phyloP scores from a whole-genome alignment of 2,329 filamentous ascomycete species.

The Coniosporium tulheliwenetii region DNA sequence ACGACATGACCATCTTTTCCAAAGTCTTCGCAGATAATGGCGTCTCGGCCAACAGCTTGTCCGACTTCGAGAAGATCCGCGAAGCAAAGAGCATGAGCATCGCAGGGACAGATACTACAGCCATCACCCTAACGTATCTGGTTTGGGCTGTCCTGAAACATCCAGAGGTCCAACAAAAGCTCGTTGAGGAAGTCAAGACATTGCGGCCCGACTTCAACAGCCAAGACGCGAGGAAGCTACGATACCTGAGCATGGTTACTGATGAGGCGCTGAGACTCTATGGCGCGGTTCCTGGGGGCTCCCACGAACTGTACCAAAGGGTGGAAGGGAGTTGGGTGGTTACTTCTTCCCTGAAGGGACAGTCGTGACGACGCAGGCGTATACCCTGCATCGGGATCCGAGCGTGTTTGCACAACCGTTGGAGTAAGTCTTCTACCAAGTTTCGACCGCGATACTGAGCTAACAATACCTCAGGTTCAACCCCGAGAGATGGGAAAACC shows the following conservation, averaged over 20 bases:
- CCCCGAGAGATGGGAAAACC: conserved; percentile 1
- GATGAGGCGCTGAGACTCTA: conserved; percentile 16
- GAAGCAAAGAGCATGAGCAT: conserved; percentile 14
- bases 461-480: neutral
- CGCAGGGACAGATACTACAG: conserved; percentile 17
- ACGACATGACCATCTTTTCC: too few species aligned
- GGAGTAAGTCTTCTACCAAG: conserved; percentile 4
- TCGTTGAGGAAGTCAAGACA: conserved; percentile 11
- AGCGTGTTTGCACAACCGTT: conserved; percentile 9
- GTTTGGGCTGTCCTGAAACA: conserved; percentile 12
- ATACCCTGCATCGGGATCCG: conserved; percentile 12
- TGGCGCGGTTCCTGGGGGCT: conserved; percentile 14
- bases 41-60: too few species aligned
- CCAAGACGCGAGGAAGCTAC: conserved; percentile 9
- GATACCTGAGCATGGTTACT: conserved; percentile 11
- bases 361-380: conserved; percentile 12
- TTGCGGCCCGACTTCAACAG: conserved; percentile 8
- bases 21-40: too few species aligned
- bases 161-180: conserved; percentile 5
- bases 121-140: conserved; percentile 14
- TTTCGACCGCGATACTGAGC: neutral
- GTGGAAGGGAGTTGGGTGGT: conserved; percentile 8
- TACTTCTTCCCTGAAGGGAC: conserved; percentile 11
- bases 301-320: conserved; percentile 11
- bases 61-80: conserved; percentile 10